Evolutionary conservation across 257 asterid genomes (phyloP).

Genomic region (Dorcoceras hygrometricum): DNA sequence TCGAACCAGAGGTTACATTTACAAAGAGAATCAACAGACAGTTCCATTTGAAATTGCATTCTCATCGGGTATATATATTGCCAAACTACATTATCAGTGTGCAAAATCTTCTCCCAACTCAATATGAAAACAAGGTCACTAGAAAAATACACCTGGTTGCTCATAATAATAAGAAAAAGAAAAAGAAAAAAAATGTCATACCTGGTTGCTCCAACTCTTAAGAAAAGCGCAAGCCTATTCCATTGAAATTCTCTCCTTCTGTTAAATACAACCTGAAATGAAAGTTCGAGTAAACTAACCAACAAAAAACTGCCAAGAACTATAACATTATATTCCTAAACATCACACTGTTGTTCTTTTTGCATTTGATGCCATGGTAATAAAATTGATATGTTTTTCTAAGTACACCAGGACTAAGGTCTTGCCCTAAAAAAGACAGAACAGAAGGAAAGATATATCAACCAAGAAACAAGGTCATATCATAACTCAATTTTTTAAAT

Average conservation of each 20-base stretch:
- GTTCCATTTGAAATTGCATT: neutral
- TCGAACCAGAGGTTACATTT: neutral
- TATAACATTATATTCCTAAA: neutral
- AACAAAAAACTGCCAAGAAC: constrained; percentile 13
- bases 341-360: neutral
- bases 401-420: constrained; percentile 7
- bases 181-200: constrained; percentile 3
- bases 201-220: constrained; percentile 80
- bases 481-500: neutral
- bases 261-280: constrained; percentile 72
- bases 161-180: constrained; percentile 2
- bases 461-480: neutral
- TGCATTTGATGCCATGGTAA: constrained; percentile 11
- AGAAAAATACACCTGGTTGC: constrained; percentile 54
- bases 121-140: constrained; percentile 6
- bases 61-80: neutral
- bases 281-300: constrained; percentile 21
- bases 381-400: constrained; percentile 1
- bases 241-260: constrained; percentile 83
- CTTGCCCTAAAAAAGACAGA: constrained; percentile 3
- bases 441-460: neutral
- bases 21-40: constrained; percentile 5
- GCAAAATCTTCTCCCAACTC: constrained; percentile 6
- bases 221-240: constrained; percentile 72
- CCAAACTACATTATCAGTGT: neutral